phyloP scores from a whole-genome alignment of 495 filamentous ascomycete species.

The Cercophora samala region DNA sequence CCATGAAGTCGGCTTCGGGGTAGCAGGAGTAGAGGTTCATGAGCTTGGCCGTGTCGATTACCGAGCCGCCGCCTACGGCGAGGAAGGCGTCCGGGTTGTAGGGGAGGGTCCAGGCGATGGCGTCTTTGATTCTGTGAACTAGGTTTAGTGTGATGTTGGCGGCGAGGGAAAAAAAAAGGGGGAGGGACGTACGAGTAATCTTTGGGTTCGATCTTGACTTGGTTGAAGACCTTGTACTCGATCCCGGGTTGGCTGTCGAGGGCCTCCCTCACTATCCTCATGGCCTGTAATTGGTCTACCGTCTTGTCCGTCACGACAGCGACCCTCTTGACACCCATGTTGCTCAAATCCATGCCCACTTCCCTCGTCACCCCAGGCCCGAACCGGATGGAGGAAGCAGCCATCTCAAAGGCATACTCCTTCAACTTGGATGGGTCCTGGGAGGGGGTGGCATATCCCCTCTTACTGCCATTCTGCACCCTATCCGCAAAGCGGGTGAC shows the following conservation, averaged over 20 bases:
- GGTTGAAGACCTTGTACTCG: slow-evolving; percentile 73
- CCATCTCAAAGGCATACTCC: slow-evolving; percentile 99
- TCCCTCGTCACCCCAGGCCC: slow-evolving; percentile 91
- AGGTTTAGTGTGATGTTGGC: not conserved
- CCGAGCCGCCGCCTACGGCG: slow-evolving; percentile 82
- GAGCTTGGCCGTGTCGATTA: slow-evolving; percentile 96
- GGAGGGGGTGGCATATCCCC: slow-evolving; percentile 62
- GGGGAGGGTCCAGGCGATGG: slow-evolving; percentile 77
- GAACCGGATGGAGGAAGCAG: slow-evolving; percentile 87
- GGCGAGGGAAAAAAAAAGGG: not conserved
- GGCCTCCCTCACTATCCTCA: slow-evolving; percentile 77
- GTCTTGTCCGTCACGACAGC: slow-evolving; percentile 86
- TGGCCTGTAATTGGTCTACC: slow-evolving; percentile 74
- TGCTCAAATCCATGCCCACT: slow-evolving; percentile 98
- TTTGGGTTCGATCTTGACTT: slow-evolving; percentile 82
- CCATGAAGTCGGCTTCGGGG: slow-evolving; percentile 85
- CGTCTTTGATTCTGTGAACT: slow-evolving; percentile 70
- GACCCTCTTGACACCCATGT: slow-evolving; percentile 80
- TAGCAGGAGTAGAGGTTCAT: slow-evolving; percentile 94
- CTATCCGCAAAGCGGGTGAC: slow-evolving; percentile 33
- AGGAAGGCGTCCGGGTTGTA: slow-evolving; percentile 83
- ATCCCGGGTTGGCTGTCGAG: slow-evolving; percentile 57
- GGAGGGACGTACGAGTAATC: slow-evolving; percentile 67
- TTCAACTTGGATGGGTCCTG: slow-evolving; percentile 68
- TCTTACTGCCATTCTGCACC: slow-evolving; percentile 20